Base-by-base conservation (phyloP, 352 stramenopile genomes). In the Peronosclerospora sorghi region DNA sequence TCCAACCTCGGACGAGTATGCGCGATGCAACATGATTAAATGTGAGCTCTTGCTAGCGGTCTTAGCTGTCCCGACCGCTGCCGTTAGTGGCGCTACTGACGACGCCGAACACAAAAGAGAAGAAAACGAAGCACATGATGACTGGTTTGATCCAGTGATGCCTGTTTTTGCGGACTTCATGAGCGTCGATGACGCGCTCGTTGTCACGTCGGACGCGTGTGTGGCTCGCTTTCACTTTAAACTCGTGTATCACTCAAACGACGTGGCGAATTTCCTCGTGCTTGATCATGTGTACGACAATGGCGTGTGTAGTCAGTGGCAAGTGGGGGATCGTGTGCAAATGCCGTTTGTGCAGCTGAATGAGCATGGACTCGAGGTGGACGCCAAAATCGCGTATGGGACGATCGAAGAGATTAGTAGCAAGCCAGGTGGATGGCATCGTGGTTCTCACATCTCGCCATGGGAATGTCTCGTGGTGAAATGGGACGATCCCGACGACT, bases 231-330 rank as follows among this genome's bases (percentile, higher is more conserved):
- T 73, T 29, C 53, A 51, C 35, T 85, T 95, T 48, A 82, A 78
- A 39, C 24, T 89, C 23, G 23, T 68, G 19, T 86, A 81, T 29
- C 80, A 88, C 30, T 76, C 80, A 5, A 77, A 89, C 47, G 74
- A 92, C 35, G 59, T 85, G 8, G 70, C 80, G 4, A 90, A 92
- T 35, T 95, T 93, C 35, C 37, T 95, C 19, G 62, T 95, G 20
- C 52, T 93, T n/a, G 72, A 90, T 41, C 74, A 92, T 40, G 52
- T 72, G 5, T 93, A 83, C 34, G 78, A 90, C 30, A 80, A 56
- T 34, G 80, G 80, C 12, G 70, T 95, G n/a, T 71, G 63, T n/a
- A 64, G 62, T 8, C 59, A 62, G 8, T 91, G 79, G 76, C 47
- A 57, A n/a, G 43, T 82, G 6, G 75, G 75, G 8, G 74, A 93